Conservation (phyloP, 208 protist species). For the Phytomonas sp. region DNA sequence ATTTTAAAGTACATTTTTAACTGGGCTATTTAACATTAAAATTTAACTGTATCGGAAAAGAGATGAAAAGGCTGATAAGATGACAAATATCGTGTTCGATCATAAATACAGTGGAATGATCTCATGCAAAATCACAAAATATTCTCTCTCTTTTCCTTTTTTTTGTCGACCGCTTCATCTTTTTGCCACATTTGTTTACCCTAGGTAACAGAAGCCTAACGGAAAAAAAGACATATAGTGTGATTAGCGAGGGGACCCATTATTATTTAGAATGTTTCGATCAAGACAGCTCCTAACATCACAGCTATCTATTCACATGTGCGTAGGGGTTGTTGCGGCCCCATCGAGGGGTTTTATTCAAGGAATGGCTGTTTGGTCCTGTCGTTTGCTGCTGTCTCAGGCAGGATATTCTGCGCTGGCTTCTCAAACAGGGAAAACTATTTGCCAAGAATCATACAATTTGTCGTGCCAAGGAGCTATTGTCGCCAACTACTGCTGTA, state of each 20-base stretch:
- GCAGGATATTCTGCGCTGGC: constrained; percentile 34
- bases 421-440: constrained; percentile 15
- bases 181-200: constrained; percentile 1
- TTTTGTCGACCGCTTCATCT: neutral
- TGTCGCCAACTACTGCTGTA: constrained; percentile 45
- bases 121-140: constrained; percentile 2
- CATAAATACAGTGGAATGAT: neutral
- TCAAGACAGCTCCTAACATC: constrained; percentile 4
- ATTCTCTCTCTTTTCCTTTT: neutral
- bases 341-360: constrained; percentile 48
- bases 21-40: constrained; percentile 3
- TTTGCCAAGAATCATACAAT: constrained; percentile 32
- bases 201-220: neutral
- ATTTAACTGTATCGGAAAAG: neutral
- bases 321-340: constrained; percentile 66
- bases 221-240: neutral
- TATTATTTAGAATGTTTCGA: neutral
- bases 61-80: neutral
- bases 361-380: constrained; percentile 69
- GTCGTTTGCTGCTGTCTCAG: constrained; percentile 60
- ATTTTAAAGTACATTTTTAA: neutral
- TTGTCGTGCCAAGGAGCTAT: constrained; percentile 54
- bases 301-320: constrained; percentile 49
- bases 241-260: neutral
- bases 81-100: neutral